phyloP scores from a whole-genome alignment of 768 basidiomycete genomes.

The Termitomyces sp. region DNA sequence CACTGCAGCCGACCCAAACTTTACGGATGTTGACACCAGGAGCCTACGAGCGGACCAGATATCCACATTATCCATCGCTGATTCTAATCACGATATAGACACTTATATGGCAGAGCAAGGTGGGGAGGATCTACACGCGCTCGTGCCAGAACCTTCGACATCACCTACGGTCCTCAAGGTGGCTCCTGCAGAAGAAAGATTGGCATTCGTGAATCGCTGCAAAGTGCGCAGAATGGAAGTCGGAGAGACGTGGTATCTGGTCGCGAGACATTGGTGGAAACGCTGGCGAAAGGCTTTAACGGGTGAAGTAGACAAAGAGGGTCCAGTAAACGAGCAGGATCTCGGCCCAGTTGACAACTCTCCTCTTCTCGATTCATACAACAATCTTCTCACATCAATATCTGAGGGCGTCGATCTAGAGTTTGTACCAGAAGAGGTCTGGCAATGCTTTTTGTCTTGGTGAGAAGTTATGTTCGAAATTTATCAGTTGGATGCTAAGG shows the following conservation, averaged over 20 bases:
- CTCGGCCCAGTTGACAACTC: constrained; percentile 77
- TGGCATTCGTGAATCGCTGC: constrained; percentile 41
- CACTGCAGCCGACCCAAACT: constrained; percentile 62
- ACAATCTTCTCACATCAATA: constrained; percentile 37
- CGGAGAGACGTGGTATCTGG: constrained; percentile 77
- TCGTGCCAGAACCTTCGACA: constrained; percentile 18
- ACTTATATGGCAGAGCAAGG: constrained; percentile 59
- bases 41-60: constrained; percentile 36
- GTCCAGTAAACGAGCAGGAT: constrained; percentile 50
- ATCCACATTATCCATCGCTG: constrained; percentile 34
- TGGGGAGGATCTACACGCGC: constrained; percentile 28
- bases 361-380: constrained; percentile 49
- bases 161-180: constrained; percentile 15
- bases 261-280: constrained; percentile 66
- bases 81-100: constrained; percentile 56
- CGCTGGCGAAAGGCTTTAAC: constrained; percentile 71
- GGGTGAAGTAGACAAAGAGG: constrained; percentile 65
- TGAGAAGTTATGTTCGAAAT: constrained; percentile 29
- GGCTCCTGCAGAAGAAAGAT: constrained; percentile 39
- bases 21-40: constrained; percentile 32
- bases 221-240: constrained; percentile 44
- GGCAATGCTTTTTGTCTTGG: constrained; percentile 67
- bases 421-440: constrained; percentile 67
- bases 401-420: constrained; percentile 67
- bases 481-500: neutral